A percentile compares a stretch with the other conserved stretches of the same genome.
These are phyloP conservation scores for Graphiopsis chlorocephala DNA, from an alignment of 2,329 filamentous ascomycete species.

Conservation along the genomic window DNA sequence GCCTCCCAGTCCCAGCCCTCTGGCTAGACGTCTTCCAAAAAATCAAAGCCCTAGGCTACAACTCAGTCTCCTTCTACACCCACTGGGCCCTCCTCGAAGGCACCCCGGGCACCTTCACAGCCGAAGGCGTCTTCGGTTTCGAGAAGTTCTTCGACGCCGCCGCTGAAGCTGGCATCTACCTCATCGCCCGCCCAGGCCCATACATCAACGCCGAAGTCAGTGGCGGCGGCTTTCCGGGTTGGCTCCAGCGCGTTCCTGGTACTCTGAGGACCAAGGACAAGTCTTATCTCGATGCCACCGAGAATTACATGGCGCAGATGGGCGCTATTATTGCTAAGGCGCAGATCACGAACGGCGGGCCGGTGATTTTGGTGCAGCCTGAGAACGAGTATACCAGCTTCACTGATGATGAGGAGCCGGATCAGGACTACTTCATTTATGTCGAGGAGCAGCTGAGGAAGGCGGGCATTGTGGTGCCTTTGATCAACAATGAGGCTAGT, in stretches of 20 bases:
- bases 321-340: slow-evolving; percentile 66
- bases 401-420: slow-evolving; percentile 55
- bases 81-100: slow-evolving; percentile 78
- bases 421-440: slow-evolving; percentile 67
- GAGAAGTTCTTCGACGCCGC: slow-evolving; percentile 77
- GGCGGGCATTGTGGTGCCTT: slow-evolving; percentile 46
- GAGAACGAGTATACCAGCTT: slow-evolving; percentile 72
- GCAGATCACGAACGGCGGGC: slow-evolving; percentile 80
- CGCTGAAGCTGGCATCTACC: slow-evolving; percentile 68
- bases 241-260: slow-evolving; percentile 68
- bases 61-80: slow-evolving; percentile 73
- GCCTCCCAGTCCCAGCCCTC: slow-evolving; percentile 59
- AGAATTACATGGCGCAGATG: slow-evolving; percentile 63
- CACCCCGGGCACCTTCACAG: slow-evolving; percentile 65
- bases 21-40: slow-evolving; percentile 78
- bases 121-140: slow-evolving; percentile 69
- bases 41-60: slow-evolving; percentile 77
- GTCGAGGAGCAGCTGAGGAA: slow-evolving; percentile 66
- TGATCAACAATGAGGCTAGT: slow-evolving; percentile 72
- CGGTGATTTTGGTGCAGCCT: slow-evolving; percentile 73
- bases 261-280: slow-evolving; percentile 61
- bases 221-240: slow-evolving; percentile 78
- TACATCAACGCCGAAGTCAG: slow-evolving; percentile 74
- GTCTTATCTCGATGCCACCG: slow-evolving; percentile 64
- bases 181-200: slow-evolving; percentile 55